Conservation (phyloP, 495 filamentous ascomycete species). For the Delitschia confertaspora region DNA sequence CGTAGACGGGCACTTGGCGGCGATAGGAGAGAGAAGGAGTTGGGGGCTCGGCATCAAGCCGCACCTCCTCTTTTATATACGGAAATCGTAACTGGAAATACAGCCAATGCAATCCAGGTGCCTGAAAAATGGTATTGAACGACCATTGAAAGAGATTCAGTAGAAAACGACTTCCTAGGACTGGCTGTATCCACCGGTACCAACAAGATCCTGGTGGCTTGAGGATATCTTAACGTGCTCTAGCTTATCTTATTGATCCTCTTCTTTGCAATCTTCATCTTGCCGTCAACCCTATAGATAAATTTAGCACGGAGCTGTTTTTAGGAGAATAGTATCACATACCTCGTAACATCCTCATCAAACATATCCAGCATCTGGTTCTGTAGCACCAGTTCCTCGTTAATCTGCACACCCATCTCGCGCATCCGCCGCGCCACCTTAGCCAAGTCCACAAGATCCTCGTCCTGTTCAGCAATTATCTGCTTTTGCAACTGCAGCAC, state of each 20-base stretch:
- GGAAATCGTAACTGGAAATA: too few relatives aligned
- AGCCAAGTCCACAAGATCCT: constrained; percentile 63
- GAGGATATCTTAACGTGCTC: constrained; percentile 7
- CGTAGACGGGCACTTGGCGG: too few relatives aligned
- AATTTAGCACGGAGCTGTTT: constrained; percentile 24
- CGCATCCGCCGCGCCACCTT: constrained; percentile 71
- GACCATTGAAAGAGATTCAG: too few relatives aligned
- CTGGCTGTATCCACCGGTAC: too few relatives aligned
- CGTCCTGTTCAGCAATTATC: constrained; percentile 79
- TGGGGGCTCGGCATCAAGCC: too few relatives aligned
- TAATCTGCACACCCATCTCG: constrained; percentile 77
- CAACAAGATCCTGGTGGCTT: too few relatives aligned
- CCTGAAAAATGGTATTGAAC: too few relatives aligned
- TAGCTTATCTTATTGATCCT: constrained; percentile 66
- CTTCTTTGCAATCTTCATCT: constrained; percentile 76
- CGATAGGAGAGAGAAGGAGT: too few relatives aligned
- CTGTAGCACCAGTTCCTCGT: constrained; percentile 77
- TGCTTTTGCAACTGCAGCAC: constrained; percentile 78
- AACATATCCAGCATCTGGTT: constrained; percentile 68
- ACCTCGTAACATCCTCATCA: constrained; percentile 64
- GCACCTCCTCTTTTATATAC: too few relatives aligned
- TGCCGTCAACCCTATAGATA: constrained; percentile 50
- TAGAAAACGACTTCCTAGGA: too few relatives aligned
- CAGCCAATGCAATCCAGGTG: too few relatives aligned
- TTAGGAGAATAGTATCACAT: constrained; percentile 25